These are phyloP conservation scores for Rhizodiscina lignyota DNA, from an alignment of 495 filamentous ascomycete genomes.

Conservation along the genomic window DNA sequence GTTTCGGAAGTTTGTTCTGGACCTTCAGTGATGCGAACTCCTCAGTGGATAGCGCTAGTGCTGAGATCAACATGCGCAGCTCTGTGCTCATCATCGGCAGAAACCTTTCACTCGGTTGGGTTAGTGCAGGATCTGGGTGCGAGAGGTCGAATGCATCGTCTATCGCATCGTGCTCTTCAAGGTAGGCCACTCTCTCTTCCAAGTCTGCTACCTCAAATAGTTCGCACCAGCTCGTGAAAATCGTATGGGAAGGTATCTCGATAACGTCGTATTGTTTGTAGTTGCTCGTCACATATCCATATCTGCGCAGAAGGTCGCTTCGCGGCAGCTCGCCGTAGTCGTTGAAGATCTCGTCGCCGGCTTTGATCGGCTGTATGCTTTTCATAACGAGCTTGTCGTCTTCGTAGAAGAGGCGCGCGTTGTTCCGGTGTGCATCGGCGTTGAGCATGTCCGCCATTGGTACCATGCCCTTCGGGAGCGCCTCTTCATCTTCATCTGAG, in stretches of 20 bases:
- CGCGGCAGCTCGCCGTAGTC: constrained; percentile 78
- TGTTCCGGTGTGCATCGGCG: constrained; percentile 73
- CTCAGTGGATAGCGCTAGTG: constrained; percentile 21
- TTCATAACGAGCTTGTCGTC: constrained; percentile 48
- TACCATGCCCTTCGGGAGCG: constrained; percentile 65
- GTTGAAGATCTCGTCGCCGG: constrained; percentile 74
- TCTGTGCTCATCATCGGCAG: constrained; percentile 31
- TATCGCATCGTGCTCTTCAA: neutral
- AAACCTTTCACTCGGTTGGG: constrained; percentile 30
- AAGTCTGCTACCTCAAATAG: too few species aligned
- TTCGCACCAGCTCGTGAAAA: constrained; percentile 39
- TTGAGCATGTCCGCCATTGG: constrained; percentile 88
- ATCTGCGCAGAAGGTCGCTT: constrained; percentile 68
- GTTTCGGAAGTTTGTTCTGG: constrained; percentile 32
- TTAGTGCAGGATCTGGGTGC: neutral
- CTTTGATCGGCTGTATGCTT: constrained; percentile 42
- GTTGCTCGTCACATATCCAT: constrained; percentile 70
- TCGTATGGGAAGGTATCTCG: constrained; percentile 44
- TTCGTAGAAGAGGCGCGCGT: constrained; percentile 59
- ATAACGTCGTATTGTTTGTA: constrained; percentile 69
- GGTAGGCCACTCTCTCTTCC: neutral
- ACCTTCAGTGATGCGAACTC: constrained; percentile 20
- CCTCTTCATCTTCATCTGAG: constrained; percentile 48
- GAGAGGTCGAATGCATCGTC: neutral
- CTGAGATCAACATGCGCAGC: constrained; percentile 31